Evolutionary conservation across 352 stramenopile genomes (phyloP).

Genomic region (Phytophthora cactorum): DNA sequence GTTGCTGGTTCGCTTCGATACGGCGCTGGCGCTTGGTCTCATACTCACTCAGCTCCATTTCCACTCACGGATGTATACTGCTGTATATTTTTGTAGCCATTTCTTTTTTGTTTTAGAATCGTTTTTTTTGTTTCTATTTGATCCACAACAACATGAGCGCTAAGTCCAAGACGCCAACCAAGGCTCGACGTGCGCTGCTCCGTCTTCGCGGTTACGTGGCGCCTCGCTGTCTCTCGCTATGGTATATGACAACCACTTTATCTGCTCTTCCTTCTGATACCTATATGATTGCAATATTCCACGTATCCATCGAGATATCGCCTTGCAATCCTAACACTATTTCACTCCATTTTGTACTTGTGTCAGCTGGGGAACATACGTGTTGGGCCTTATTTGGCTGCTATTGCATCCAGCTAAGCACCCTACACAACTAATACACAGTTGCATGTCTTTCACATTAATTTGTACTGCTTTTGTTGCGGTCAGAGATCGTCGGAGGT

Average conservation of each 20-base stretch:
- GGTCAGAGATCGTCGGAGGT: too few relatives aligned
- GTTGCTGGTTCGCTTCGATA: slow-evolving; percentile 56
- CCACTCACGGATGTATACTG: too few relatives aligned
- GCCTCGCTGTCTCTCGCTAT: slow-evolving; percentile 45
- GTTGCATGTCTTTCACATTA: too few relatives aligned
- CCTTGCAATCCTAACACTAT: background rate
- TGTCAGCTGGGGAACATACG: slow-evolving; percentile 71
- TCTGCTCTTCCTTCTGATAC: slow-evolving; percentile 7
- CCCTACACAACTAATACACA: too few relatives aligned
- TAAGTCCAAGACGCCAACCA: slow-evolving; percentile 32
- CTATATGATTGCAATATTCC: background rate
- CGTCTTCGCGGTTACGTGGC: slow-evolving; percentile 32
- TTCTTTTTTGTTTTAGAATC: background rate
- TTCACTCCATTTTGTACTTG: slow-evolving; percentile 1
- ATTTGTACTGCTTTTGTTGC: too few relatives aligned
- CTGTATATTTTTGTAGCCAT: slow-evolving; percentile 1
- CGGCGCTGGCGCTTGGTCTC: slow-evolving; percentile 66
- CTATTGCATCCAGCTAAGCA: slow-evolving; percentile 74
- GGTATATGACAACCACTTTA: slow-evolving; percentile 22
- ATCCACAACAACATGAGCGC: slow-evolving; percentile 15
- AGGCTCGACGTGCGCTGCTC: slow-evolving; percentile 35
- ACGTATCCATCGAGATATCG: slow-evolving; percentile 4
- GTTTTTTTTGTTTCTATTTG: background rate
- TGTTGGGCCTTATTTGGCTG: slow-evolving; percentile 78
- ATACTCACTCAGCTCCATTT: slow-evolving; percentile 51